phyloP scores from a whole-genome alignment of 768 basidiomycete species.

The Boletus speciosus region DNA sequence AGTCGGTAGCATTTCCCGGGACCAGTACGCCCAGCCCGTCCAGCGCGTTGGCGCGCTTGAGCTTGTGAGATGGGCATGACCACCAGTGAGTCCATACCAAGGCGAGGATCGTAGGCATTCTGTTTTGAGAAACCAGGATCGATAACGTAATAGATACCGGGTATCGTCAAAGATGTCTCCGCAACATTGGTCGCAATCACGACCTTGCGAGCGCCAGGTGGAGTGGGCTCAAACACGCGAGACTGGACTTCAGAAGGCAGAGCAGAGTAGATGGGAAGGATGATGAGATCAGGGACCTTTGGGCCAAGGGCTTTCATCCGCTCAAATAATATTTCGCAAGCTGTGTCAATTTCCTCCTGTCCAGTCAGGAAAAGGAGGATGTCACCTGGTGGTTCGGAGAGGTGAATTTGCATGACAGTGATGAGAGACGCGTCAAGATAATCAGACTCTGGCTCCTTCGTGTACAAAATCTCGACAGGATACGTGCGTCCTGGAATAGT shows the following conservation, averaged over 20 bases:
- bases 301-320: slow-evolving; percentile 98
- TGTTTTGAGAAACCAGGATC: slow-evolving; percentile 99
- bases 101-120: slow-evolving; percentile 94
- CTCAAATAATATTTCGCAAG: slow-evolving; percentile 95
- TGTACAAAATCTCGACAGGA: slow-evolving; percentile 97
- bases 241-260: slow-evolving; percentile 98
- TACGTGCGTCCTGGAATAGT: slow-evolving; percentile 99
- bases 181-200: slow-evolving; percentile 99
- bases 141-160: slow-evolving; percentile 98
- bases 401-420: slow-evolving; percentile 98
- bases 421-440: slow-evolving; percentile 98
- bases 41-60: slow-evolving; percentile 91
- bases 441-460: slow-evolving; percentile 96
- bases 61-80: slow-evolving; percentile 99
- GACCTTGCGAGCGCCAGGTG: slow-evolving; percentile 97
- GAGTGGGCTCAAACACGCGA: slow-evolving; percentile 95
- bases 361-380: slow-evolving; percentile 96
- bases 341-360: slow-evolving; percentile 97
- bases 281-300: slow-evolving; percentile 96
- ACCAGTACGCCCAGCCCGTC: slow-evolving; percentile 96
- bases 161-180: slow-evolving; percentile 97
- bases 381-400: slow-evolving; percentile 96
- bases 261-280: slow-evolving; percentile 97
- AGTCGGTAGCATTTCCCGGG: slow-evolving; percentile 98
- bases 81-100: slow-evolving; percentile 98